These are phyloP conservation scores for Aspergillus piperis DNA, from an alignment of 2,329 filamentous ascomycete species.

Conservation along the genomic window DNA sequence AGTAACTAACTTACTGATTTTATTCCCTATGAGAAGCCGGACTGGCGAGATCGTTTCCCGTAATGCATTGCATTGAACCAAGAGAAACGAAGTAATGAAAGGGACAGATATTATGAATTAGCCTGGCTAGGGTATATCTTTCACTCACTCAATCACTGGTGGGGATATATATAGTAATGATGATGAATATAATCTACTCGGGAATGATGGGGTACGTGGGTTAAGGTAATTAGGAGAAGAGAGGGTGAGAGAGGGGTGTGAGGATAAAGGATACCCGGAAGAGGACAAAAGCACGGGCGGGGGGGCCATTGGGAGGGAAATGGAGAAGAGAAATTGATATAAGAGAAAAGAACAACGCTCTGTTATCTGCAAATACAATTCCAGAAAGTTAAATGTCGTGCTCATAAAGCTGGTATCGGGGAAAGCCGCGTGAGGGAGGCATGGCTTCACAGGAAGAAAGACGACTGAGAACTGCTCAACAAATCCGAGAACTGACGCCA, in stretches of 20 bases:
- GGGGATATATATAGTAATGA: not conserved
- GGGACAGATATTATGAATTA: conserved; percentile 3
- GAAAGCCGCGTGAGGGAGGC: not conserved
- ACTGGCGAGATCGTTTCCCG: too few relatives aligned
- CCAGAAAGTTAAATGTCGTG: conserved; percentile 30
- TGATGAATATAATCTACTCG: conserved; percentile 6
- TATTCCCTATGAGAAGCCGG: too few relatives aligned
- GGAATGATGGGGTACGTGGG: not conserved
- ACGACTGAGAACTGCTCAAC: conserved; percentile 18
- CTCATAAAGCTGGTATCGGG: conserved; percentile 38
- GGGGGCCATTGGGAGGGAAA: not conserved
- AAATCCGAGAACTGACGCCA: conserved; percentile 31
- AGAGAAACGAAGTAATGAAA: not conserved
- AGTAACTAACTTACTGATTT: too few relatives aligned
- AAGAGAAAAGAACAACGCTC: conserved; percentile 9
- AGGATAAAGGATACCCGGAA: not conserved
- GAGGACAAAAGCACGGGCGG: not conserved
- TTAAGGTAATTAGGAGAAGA: not conserved
- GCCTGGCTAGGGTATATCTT: conserved; percentile 2
- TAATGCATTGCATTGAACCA: not conserved
- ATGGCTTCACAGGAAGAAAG: conserved; percentile 5
- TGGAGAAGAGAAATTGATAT: not conserved
- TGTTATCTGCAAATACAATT: conserved; percentile 34
- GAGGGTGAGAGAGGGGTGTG: not conserved
- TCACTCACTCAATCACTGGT: not conserved